Base-by-base conservation (phyloP, 2,329 filamentous ascomycete genomes). In the Aspergillus carbonarius region DNA sequence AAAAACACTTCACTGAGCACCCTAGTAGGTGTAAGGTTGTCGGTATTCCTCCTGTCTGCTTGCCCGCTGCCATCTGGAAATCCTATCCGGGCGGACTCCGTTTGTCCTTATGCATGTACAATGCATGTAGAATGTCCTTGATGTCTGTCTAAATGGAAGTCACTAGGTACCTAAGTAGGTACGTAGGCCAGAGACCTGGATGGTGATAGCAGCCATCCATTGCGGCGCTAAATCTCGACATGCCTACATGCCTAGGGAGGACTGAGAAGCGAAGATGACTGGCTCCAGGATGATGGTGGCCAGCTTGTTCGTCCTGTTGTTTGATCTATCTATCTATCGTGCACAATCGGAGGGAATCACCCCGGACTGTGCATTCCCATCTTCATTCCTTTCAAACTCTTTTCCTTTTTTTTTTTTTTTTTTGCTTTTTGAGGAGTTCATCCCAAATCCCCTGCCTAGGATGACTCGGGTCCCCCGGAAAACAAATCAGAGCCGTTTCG, bases 201-300 rank as follows among this genome's bases (percentile, higher is more conserved):
- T 58, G 51, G 50, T 13, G 30, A 48, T 35, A 17, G 30, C 8
- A 53, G 23, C 2, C 17, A 47, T 18, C 54, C 50, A 56, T 58
- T 49, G 35, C 53, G 52, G 58, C 57, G 54, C 60, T 66, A 64
- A 55, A 54, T 48, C 46, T 49, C 54, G 50, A 54, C 44, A 54
- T 35, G 51, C 17, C 23, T 46, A 54, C 44, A 54, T 35, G 51
- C 17, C 51, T 17, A 27, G n/a, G 42, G 49, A 44, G 44, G 47
- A 40, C 17, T 44, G 44, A 44, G 30, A 30, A 58, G 27, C 34
- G 49, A 59, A 34, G 39, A 30, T 25, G 56, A 27, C 53, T 58
- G 35, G 51, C 52, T 46, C 44, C 15, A 57, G 48, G 52, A 32
- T 10, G 9, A 32, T 32, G 44, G 44, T 55, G 56, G 55, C 48